Evolutionary conservation across 2,329 filamentous ascomycete genomes (phyloP).

Genomic region (Sclerotiophoma versabilis): DNA sequence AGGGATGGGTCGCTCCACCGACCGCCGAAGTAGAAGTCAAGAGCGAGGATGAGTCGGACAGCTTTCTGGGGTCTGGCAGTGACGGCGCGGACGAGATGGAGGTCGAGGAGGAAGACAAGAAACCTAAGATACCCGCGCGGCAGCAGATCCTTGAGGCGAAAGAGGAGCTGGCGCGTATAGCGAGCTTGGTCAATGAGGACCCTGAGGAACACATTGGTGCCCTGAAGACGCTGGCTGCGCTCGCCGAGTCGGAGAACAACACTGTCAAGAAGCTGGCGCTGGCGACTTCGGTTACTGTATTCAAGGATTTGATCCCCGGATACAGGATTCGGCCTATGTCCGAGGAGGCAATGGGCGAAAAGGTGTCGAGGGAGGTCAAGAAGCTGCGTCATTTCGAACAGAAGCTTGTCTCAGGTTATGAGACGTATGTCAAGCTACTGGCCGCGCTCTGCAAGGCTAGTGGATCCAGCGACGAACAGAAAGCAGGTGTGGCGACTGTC

Average conservation of each 20-base stretch:
- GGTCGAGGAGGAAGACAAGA: slow-evolving; percentile 55
- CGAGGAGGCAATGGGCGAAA: slow-evolving; percentile 76
- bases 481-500: slow-evolving; percentile 67
- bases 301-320: slow-evolving; percentile 94
- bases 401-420: slow-evolving; percentile 83
- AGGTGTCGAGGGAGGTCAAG: slow-evolving; percentile 90
- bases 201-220: slow-evolving; percentile 87
- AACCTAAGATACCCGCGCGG: slow-evolving; percentile 72
- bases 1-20: slow-evolving; percentile 74
- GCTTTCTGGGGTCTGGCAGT: slow-evolving; percentile 67
- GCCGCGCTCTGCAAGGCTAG: slow-evolving; percentile 68
- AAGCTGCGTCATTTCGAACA: slow-evolving; percentile 86
- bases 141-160: slow-evolving; percentile 87
- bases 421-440: slow-evolving; percentile 80
- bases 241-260: slow-evolving; percentile 72
- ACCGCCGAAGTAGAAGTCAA: slow-evolving; percentile 53
- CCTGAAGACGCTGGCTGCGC: slow-evolving; percentile 78
- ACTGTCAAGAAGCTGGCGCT: slow-evolving; percentile 86
- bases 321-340: slow-evolving; percentile 87
- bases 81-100: slow-evolving; percentile 53
- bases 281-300: slow-evolving; percentile 86
- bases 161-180: slow-evolving; percentile 88
- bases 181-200: slow-evolving; percentile 82
- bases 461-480: slow-evolving; percentile 51
- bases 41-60: slow-evolving; percentile 64